Percentiles rank a stretch among this genome's conserved stretches.
Evolutionary conservation across 306 rosid species (phyloP).

Genomic region (Lathyrus sativus): DNA sequence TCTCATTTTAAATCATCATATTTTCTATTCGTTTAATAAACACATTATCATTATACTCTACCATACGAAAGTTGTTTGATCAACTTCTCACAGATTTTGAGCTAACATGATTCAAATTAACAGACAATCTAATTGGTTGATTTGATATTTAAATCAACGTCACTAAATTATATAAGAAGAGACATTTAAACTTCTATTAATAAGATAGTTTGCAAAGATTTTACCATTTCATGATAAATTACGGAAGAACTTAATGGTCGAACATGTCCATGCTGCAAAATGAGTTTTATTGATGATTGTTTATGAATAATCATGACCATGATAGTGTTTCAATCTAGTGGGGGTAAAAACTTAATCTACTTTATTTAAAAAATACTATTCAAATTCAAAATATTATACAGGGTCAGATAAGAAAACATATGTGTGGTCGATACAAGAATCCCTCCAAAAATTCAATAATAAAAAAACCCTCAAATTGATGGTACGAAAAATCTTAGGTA

Average conservation of each 20-base stretch:
- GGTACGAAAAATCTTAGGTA: conserved; percentile 29
- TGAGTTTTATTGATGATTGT: neutral
- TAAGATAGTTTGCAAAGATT: neutral
- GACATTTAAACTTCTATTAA: no score
- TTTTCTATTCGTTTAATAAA: no score
- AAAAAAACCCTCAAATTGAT: conserved; percentile 31
- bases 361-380: conserved; percentile 26
- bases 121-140: no score
- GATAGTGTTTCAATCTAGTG: neutral
- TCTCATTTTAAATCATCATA: no score
- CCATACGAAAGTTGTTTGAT: no score
- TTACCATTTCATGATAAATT: neutral
- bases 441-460: conserved; percentile 26
- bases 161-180: no score
- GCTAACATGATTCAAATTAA: no score
- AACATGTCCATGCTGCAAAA: no score
- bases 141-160: no score
- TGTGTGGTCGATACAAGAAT: conserved; percentile 10
- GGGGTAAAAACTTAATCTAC: conserved; percentile 36
- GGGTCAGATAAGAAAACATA: conserved; percentile 26
- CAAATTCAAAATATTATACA: conserved; percentile 24
- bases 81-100: no score
- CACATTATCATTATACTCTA: no score
- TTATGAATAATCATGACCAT: neutral
- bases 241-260: no score